Conservation (phyloP, 129 eudicot species). For the Logfia minima region DNA sequence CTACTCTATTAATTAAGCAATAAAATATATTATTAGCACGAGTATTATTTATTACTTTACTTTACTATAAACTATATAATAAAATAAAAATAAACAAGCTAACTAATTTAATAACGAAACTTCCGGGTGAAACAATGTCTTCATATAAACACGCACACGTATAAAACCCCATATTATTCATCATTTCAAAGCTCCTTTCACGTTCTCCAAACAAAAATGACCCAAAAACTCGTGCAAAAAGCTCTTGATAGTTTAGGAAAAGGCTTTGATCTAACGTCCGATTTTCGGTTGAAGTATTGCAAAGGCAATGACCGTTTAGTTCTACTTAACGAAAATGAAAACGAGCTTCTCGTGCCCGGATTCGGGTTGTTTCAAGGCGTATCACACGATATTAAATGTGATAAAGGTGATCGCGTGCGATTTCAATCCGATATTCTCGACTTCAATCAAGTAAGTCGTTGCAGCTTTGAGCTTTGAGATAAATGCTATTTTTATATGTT, state of each 20-base stretch:
- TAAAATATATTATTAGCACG: neutral
- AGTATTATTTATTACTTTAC: neutral
- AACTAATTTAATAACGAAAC: constrained; percentile 14
- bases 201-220: constrained; percentile 17
- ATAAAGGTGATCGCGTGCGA: constrained; percentile 82
- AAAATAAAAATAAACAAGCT: too few species aligned
- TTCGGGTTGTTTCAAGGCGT: constrained; percentile 57
- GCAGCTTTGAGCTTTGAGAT: neutral
- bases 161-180: constrained; percentile 13
- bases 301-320: constrained; percentile 69
- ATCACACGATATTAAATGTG: constrained; percentile 80
- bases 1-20: neutral
- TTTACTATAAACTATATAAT: too few species aligned
- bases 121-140: constrained; percentile 23
- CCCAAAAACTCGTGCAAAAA: constrained; percentile 42
- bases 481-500: neutral
- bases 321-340: constrained; percentile 47
- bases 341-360: constrained; percentile 60
- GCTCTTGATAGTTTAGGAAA: constrained; percentile 78
- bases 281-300: constrained; percentile 86
- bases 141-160: constrained; percentile 16
- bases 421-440: constrained; percentile 83
- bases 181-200: neutral
- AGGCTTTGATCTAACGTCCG: constrained; percentile 87
- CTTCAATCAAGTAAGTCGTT: constrained; percentile 60